Percentiles rank a stretch among this genome's conserved stretches.
phyloP scores from a whole-genome alignment of 345 rosid genomes.

The Brassica incana region DNA sequence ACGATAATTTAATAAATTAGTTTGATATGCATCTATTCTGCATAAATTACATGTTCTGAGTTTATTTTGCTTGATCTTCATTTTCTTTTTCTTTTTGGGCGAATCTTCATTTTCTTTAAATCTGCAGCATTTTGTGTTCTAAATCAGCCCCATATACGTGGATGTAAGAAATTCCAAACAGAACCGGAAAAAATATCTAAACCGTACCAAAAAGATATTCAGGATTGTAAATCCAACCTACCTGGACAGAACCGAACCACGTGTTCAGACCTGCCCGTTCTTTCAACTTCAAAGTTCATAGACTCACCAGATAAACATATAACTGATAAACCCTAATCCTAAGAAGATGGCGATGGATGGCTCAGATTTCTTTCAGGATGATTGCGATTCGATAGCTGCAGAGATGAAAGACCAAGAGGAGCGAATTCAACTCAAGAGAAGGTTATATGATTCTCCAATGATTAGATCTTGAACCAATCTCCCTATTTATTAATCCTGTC shows the following conservation, averaged over 20 bases:
- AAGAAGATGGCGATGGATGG: conserved; percentile 26
- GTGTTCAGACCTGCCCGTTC: neutral
- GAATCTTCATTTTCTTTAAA: too few species aligned
- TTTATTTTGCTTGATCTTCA: too few species aligned
- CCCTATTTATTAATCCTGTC: neutral
- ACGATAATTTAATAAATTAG: too few species aligned
- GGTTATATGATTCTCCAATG: conserved; percentile 37
- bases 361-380: conserved; percentile 30
- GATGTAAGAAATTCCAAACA: too few species aligned
- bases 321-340: neutral
- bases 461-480: neutral
- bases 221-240: neutral
- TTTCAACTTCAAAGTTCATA: neutral
- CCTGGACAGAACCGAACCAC: neutral
- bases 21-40: too few species aligned
- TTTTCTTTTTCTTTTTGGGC: too few species aligned
- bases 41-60: too few species aligned
- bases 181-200: neutral
- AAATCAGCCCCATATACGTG: too few species aligned
- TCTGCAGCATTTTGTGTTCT: too few species aligned
- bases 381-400: conserved; percentile 45
- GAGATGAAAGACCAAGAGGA: conserved; percentile 53
- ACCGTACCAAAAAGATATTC: neutral
- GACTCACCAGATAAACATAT: neutral
- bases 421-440: conserved; percentile 56